Evolutionary conservation across 2,329 filamentous ascomycete species (phyloP), one percentile per base, ranked within the genome.

Genomic region (Colletotrichum higginsianum): DNA sequence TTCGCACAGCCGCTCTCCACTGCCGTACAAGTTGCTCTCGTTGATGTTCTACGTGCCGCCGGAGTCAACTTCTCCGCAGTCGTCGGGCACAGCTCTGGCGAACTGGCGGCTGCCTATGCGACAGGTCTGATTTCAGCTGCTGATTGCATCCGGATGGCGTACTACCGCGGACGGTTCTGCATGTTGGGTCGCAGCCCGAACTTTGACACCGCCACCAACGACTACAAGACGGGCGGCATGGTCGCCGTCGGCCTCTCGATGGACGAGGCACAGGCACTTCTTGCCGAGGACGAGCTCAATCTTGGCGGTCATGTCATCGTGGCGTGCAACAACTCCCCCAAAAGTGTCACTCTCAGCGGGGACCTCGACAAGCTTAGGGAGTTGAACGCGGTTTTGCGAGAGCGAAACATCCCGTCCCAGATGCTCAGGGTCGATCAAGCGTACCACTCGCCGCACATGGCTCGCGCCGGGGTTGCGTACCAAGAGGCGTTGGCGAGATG

Each of bases 1-100:
- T 74, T 88, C 40, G 82, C 85, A 5, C 80, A 82, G 58, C 78
- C 82, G 9, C 44, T 80, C 3, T 82, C 78, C 61, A 83, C 81
- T 8, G 80, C 80, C 2, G 35, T 84, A 2, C 82, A 83, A 65
- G 69, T 83, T 21, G 79, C 65, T 16, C 66, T 83, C 1, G 74
- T 82, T 1, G 76, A 79, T 26, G 66, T 81, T 1, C 73, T 82
- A 15, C 42, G 21, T 16, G 21, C 30, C 13, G 67, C 57, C 56
- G 66, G 71, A 4, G 63, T 76, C 26, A 18, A 7, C 2, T 67
- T 65, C 9, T 16, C 56, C 15, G 64, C 57, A 18, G 73, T 76
- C 49, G 16, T 74, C 35, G 38, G 76, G 42, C 66, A 78, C 70
- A 55, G 70, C 71, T 60, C 74, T 9, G 73, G 74, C 1, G 74